Evolutionary conservation across 2,329 filamentous ascomycete genomes (phyloP).

Genomic region (Dactylellina sp.): DNA sequence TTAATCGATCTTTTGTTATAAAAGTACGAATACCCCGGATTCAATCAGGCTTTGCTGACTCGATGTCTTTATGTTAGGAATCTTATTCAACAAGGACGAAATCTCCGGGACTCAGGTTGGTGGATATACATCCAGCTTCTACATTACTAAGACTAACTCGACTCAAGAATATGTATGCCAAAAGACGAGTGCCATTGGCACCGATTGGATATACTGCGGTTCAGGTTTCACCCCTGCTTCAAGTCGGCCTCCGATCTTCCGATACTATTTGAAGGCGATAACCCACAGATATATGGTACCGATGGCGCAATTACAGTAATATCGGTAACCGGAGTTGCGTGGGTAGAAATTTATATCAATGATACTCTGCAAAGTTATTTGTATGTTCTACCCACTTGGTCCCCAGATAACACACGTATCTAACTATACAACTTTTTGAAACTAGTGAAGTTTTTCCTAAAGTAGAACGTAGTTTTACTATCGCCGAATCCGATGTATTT

Average conservation of each 20-base stretch:
- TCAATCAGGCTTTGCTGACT: slow-evolving; percentile 17
- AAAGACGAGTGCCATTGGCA: slow-evolving; percentile 93
- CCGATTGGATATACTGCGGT: slow-evolving; percentile 85
- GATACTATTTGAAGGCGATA: slow-evolving; percentile 53
- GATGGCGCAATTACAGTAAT: slow-evolving; percentile 82
- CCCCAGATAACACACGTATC: slow-evolving; percentile 71
- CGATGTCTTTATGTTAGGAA: slow-evolving; percentile 38
- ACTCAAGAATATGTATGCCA: slow-evolving; percentile 57
- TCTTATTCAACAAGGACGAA: slow-evolving; percentile 59
- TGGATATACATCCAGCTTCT: slow-evolving; percentile 5
- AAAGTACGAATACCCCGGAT: slow-evolving; percentile 48
- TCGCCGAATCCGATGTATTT: slow-evolving; percentile 79
- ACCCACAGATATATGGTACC: slow-evolving; percentile 65
- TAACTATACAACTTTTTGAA: background rate
- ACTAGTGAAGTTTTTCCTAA: slow-evolving; percentile 60
- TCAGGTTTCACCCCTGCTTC: slow-evolving; percentile 91
- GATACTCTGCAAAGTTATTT: slow-evolving; percentile 83
- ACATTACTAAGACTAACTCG: slow-evolving; percentile 24
- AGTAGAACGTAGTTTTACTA: slow-evolving; percentile 76
- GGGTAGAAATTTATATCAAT: slow-evolving; percentile 88
- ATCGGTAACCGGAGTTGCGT: slow-evolving; percentile 83
- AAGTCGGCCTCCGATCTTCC: slow-evolving; percentile 79
- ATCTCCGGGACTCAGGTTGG: slow-evolving; percentile 57
- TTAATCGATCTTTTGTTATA: slow-evolving; percentile 59
- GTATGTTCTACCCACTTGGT: slow-evolving; percentile 71